A percentile compares a stretch with the other conserved stretches of the same genome.
Evolutionary conservation across 2,329 filamentous ascomycete genomes (phyloP).

Genomic region (Diaporthe sp.): DNA sequence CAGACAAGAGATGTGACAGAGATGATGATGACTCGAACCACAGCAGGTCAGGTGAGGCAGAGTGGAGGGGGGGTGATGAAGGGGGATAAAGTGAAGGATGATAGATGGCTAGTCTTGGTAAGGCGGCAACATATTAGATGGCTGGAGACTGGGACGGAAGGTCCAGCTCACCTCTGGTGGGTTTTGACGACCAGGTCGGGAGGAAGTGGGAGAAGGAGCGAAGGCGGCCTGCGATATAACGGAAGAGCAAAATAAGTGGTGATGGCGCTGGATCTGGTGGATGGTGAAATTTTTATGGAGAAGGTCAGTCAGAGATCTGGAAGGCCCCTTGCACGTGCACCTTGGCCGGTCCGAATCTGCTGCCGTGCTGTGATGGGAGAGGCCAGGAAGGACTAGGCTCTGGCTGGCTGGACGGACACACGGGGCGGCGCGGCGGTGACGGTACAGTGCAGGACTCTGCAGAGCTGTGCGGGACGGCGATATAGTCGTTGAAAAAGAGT

Average conservation of each 20-base stretch:
- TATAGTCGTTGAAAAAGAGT: constrained; percentile 10
- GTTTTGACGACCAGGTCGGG: constrained; percentile 38
- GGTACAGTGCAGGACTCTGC: neutral
- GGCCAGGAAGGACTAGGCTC: neutral
- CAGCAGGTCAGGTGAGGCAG: constrained; percentile 28
- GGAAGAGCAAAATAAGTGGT: constrained; percentile 24
- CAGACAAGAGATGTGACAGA: constrained; percentile 22
- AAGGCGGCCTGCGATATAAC: constrained; percentile 36
- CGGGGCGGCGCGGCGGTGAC: constrained; percentile 2
- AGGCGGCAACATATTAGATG: constrained; percentile 39
- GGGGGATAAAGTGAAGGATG: constrained; percentile 36
- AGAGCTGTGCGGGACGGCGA: neutral
- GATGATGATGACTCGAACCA: constrained; percentile 21
- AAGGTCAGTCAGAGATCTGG: constrained; percentile 23
- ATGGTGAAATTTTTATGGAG: constrained; percentile 42
- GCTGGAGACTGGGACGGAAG: constrained; percentile 39
- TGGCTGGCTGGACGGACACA: constrained; percentile 10
- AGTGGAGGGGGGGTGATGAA: constrained; percentile 22
- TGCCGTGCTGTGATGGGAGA: neutral
- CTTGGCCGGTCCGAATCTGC: constrained; percentile 30
- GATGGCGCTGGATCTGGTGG: constrained; percentile 29
- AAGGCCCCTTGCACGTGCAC: constrained; percentile 33
- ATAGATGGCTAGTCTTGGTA: constrained; percentile 33
- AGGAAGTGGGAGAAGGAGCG: constrained; percentile 9
- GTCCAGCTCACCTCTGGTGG: constrained; percentile 40